Conservation (phyloP, 2,329 filamentous ascomycete species). For the Neonectria hederae region DNA sequence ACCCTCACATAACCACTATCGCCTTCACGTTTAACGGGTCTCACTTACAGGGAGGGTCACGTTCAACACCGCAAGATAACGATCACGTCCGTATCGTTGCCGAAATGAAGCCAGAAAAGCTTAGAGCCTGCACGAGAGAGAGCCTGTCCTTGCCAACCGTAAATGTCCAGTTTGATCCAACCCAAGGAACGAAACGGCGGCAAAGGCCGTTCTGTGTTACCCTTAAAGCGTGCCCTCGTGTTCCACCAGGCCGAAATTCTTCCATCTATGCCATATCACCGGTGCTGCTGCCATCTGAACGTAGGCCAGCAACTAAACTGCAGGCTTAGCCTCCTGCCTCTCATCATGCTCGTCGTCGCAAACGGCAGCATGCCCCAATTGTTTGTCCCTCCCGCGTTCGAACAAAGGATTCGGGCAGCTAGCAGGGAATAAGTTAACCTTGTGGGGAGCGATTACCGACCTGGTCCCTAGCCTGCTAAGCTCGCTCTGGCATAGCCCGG, state of each 20-base stretch:
- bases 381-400: neutral
- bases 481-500: neutral
- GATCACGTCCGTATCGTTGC: neutral
- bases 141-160: neutral
- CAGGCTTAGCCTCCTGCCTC: neutral
- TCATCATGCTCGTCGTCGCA: slow-evolving; percentile 12
- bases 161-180: neutral
- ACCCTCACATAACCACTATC: neutral
- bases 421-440: slow-evolving; percentile 4
- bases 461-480: slow-evolving; percentile 10
- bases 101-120: neutral
- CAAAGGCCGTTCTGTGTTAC: slow-evolving; percentile 13
- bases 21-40: neutral
- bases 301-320: neutral
- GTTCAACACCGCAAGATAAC: neutral
- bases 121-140: neutral
- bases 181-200: neutral
- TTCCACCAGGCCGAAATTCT: slow-evolving; percentile 4
- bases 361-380: slow-evolving; percentile 12
- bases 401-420: neutral
- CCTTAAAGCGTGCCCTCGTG: neutral
- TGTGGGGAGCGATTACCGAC: slow-evolving; percentile 13
- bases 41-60: neutral
- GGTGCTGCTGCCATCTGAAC: slow-evolving; percentile 7
- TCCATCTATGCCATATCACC: neutral